These are phyloP conservation scores for Leccinum broughii DNA, from an alignment of 768 basidiomycete genomes.

Conservation along the genomic window DNA sequence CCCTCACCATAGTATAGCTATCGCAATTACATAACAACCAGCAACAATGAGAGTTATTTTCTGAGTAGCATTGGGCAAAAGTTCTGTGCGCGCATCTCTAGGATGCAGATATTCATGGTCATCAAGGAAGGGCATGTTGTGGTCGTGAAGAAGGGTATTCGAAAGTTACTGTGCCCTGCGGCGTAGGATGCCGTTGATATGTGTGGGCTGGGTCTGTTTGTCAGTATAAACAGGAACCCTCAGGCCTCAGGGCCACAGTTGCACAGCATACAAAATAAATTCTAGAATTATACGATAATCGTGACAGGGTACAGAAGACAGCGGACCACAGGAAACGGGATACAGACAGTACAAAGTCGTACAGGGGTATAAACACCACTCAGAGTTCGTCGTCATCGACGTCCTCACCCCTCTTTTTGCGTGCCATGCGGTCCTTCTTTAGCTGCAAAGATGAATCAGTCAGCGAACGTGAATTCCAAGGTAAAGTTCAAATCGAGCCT, in stretches of 20 bases:
- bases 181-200: background rate
- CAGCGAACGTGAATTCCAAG: conserved; percentile 8
- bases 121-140: conserved; percentile 33
- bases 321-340: conserved; percentile 18
- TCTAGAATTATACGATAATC: conserved; percentile 19
- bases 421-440: conserved; percentile 96
- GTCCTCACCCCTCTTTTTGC: conserved; percentile 86
- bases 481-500: conserved; percentile 14
- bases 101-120: conserved; percentile 19
- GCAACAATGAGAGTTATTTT: conserved; percentile 78
- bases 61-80: conserved; percentile 75
- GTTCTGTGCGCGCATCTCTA: conserved; percentile 29
- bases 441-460: conserved; percentile 31
- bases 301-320: conserved; percentile 23
- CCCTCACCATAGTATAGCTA: conserved; percentile 78
- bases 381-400: conserved; percentile 59
- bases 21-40: conserved; percentile 68
- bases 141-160: conserved; percentile 18
- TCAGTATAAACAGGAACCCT: too few species aligned
- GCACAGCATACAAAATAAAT: conserved; percentile 1
- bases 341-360: conserved; percentile 16
- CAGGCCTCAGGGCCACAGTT: too few species aligned
- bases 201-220: background rate
- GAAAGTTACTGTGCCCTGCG: conserved; percentile 10
- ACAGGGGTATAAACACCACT: conserved; percentile 17